Evolutionary conservation across 2,329 filamentous ascomycete species (phyloP), one percentile per base, ranked within the genome.

Genomic region (Talaromyces sp.): DNA sequence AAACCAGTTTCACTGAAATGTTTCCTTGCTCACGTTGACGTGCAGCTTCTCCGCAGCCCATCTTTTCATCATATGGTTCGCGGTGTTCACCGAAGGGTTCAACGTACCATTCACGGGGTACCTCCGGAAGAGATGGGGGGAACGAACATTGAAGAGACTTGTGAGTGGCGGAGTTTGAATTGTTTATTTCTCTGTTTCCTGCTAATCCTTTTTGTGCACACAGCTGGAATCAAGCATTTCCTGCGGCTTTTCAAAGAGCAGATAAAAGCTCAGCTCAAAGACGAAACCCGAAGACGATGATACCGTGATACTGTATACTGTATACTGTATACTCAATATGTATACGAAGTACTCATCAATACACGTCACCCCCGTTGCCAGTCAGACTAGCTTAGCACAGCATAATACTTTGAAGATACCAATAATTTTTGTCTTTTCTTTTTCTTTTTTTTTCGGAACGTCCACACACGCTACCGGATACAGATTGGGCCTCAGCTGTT

Each of bases 21-120:
- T 7, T 17, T 38, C 24, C 52, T 19, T 53, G 54, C 41, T 62
- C 14, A 32, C 59, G 43, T 58, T 21, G 56, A 38, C 32, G 24
- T 50, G 27, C 63, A 78, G 76, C 73, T 80, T 59, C 68, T 80
- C 56, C 67, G 71, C 57, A 79, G 77, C 63, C 76, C 75, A 10
- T 64, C 71, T 56, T 80, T 79, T 63, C 77, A 78, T 65, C 70
- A 73, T 43, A 71, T 75, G 65, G 78, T 80, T 51, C 74, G 76
- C 29, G 70, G 68, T 58, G 71, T 79, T 24, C 76, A 80, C 65
- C 73, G 75, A 56, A 73, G 68, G 53, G 67, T 80, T 24, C 74
- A 78, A 64, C 71, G 73, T 58, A 38, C 77, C 21, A 73, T 73
- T 59, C 71, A 79, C 64, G 77, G 77, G 35, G 69, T 74, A 53